Percentiles rank a stretch among this genome's conserved stretches.
Evolutionary conservation across 257 asterid species (phyloP).

Genomic region (Nicotiana obtusifolia): DNA sequence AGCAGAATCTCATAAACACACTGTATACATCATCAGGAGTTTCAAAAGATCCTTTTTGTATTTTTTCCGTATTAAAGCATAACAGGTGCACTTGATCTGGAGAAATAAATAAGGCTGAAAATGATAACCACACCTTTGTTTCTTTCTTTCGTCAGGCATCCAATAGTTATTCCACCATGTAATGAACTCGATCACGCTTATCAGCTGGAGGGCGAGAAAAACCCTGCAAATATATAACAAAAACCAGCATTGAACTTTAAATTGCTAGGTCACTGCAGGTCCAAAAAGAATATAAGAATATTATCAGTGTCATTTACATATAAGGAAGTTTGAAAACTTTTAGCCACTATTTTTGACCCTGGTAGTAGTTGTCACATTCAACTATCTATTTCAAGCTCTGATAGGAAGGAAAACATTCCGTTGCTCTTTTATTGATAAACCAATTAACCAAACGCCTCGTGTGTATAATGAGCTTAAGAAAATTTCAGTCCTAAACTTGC

Average conservation of each 20-base stretch:
- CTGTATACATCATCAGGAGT: too few species aligned
- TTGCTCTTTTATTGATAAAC: not conserved
- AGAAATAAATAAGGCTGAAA: not conserved
- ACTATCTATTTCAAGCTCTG: not conserved
- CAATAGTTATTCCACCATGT: constrained; percentile 94
- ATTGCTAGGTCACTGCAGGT: not conserved
- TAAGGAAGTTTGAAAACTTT: not conserved
- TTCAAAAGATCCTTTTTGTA: too few species aligned
- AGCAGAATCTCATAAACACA: too few species aligned
- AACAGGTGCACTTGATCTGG: not conserved
- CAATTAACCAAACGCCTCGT: not conserved
- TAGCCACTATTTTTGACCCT: not conserved
- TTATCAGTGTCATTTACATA: not conserved
- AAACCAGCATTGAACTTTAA: not conserved
- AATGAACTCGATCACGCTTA: constrained; percentile 82
- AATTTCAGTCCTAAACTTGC: not conserved
- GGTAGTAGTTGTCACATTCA: not conserved
- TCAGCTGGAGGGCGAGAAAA: constrained; percentile 76
- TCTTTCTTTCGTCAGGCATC: constrained; percentile 67
- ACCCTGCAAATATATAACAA: constrained; percentile 37
- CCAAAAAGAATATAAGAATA: not conserved
- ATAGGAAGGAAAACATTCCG: not conserved
- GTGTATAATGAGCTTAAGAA: not conserved
- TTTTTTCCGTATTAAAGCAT: too few species aligned
- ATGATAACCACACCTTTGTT: constrained; percentile 38